Evolutionary conservation across 2,329 filamentous ascomycete species (phyloP).

Genomic region (Leptoxyphium fumago): DNA sequence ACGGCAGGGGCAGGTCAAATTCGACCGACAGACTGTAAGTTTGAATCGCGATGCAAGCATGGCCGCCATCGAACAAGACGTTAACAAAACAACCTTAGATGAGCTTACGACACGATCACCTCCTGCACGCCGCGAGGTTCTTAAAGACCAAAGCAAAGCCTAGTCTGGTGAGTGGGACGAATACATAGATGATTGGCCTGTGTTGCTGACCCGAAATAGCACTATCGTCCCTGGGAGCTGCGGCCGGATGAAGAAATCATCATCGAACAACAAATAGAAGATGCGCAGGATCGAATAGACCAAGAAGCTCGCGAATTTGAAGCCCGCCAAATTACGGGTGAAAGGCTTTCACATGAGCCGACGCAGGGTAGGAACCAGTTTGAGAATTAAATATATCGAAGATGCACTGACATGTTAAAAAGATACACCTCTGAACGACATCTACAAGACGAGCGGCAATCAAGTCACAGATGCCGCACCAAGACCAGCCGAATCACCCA

Average conservation of each 20-base stretch:
- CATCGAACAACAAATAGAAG: slow-evolving; percentile 56
- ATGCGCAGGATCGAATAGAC: slow-evolving; percentile 48
- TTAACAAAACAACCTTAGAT: slow-evolving; percentile 29
- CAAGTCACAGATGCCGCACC: too few species aligned
- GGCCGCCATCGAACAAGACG: too few species aligned
- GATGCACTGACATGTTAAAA: too few species aligned
- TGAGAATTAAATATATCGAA: too few species aligned
- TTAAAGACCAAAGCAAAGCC: slow-evolving; percentile 59
- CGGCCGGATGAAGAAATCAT: slow-evolving; percentile 51
- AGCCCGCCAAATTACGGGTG: slow-evolving; percentile 1
- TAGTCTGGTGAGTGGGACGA: slow-evolving; percentile 46
- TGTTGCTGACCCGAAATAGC: slow-evolving; percentile 38
- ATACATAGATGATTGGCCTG: too few species aligned
- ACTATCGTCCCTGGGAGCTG: slow-evolving; percentile 73
- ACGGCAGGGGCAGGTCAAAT: slow-evolving; percentile 54
- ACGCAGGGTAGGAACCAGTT: neutral
- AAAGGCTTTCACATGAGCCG: neutral
- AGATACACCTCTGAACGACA: too few species aligned
- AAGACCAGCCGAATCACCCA: too few species aligned
- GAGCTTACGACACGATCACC: slow-evolving; percentile 56
- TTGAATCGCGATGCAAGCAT: neutral
- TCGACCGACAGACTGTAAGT: slow-evolving; percentile 64
- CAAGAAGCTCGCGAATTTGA: slow-evolving; percentile 52
- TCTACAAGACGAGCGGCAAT: too few species aligned
- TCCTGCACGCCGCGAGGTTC: slow-evolving; percentile 57